A percentile compares a stretch with the other conserved stretches of the same genome.
Evolutionary conservation across 768 basidiomycete species (phyloP).

Genomic region (Lactarius akahatsu): DNA sequence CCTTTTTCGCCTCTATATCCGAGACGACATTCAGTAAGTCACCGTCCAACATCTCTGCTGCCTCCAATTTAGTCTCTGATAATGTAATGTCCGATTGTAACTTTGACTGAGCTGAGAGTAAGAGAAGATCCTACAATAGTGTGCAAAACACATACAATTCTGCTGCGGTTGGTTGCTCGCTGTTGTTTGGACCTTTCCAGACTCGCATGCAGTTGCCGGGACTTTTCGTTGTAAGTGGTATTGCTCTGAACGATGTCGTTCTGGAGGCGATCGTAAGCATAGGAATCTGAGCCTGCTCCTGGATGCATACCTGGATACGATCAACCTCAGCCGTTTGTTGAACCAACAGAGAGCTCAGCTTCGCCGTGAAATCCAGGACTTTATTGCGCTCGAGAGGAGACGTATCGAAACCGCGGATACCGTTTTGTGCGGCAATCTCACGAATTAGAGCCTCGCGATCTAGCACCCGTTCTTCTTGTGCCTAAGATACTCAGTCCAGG

Average conservation of each 20-base stretch:
- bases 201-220: constrained; percentile 55
- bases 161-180: constrained; percentile 50
- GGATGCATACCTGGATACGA: constrained; percentile 55
- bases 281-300: not conserved
- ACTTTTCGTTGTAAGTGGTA: constrained; percentile 64
- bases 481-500: constrained; percentile 42
- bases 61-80: constrained; percentile 58
- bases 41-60: constrained; percentile 51
- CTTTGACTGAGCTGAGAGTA: constrained; percentile 29
- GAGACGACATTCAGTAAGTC: constrained; percentile 52
- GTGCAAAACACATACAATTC: constrained; percentile 48
- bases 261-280: constrained; percentile 36
- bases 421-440: constrained; percentile 62
- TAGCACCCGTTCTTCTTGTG: constrained; percentile 64
- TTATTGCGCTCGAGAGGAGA: constrained; percentile 69
- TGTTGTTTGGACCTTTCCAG: constrained; percentile 55
- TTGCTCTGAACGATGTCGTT: constrained; percentile 53
- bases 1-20: constrained; percentile 70
- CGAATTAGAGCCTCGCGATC: constrained; percentile 75
- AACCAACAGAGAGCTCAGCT: constrained; percentile 60
- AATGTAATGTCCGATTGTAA: constrained; percentile 49
- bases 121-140: not conserved
- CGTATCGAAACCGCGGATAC: constrained; percentile 72
- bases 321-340: constrained; percentile 65
- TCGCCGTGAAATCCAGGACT: constrained; percentile 69